Evolutionary conservation across 2,329 filamentous ascomycete species (phyloP), one percentile per base, ranked within the genome.

Genomic region (Verruconis gallopava): DNA sequence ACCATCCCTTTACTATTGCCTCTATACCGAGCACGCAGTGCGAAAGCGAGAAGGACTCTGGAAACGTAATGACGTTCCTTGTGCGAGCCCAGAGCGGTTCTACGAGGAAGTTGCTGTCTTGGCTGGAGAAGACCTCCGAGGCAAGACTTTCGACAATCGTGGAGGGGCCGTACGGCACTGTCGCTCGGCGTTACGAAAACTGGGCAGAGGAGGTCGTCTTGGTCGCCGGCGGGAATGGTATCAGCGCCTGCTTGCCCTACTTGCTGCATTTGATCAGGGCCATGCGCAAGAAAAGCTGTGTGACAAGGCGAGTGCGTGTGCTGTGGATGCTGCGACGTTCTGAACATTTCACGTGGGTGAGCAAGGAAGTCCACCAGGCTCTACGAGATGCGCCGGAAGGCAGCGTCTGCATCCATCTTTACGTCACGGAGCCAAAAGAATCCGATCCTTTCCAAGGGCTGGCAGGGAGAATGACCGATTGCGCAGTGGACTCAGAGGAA

Each of bases 1-100:
- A 93, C 51, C 89, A 96, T 52, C 89, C 89, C 0, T 96, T 96
- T 56, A 96, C 89, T 0, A 88, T 96, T 43, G 79, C 89, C 2
- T 95, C 86, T 55, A 93, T 94, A 47, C 85, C 86, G 1, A 11
- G 25, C 18, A 9, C 6, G 6, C 13, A n/a, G 9, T 9, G 33
- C 33, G 33, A 36, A 9, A 17, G 33, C 11, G 17, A 94, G 86
- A n/a, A n/a, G 0, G 81, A 84, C 45, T 94, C 94, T 52, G 86
- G 88, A 62, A 81, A 83, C 5, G 67, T 96, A 13, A 85, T 96
- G 1, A 15, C 22, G 11, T 38, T 38, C 37, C 37, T 38, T 12
- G 95, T 96, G 65, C 77, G 88, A 45, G 88, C 89, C 0, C 94
- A 89, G 49, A 76, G 80, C 12, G 89, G 89, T 1, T 96, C 96